Evolutionary conservation across 2,329 filamentous ascomycete species (phyloP).

Genomic region (Penicillium polonicum): DNA sequence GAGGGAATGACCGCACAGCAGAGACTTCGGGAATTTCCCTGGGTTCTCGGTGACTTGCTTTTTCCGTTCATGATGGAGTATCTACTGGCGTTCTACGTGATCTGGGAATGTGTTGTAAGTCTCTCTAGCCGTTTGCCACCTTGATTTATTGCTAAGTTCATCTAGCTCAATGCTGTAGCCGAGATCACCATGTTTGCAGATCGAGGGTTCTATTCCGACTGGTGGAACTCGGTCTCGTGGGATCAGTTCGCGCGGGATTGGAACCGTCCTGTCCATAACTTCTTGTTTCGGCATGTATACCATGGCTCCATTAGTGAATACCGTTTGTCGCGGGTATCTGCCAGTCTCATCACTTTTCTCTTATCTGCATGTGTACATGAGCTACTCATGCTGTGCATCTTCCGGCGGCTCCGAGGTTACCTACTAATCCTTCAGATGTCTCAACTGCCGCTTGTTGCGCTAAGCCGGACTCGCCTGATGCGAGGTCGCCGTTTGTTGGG

Average conservation of each 20-base stretch:
- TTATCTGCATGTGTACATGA: conserved; percentile 71
- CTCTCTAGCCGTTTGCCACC: not conserved
- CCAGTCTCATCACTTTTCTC: conserved; percentile 74
- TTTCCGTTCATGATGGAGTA: conserved; percentile 81
- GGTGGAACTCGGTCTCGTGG: conserved; percentile 53
- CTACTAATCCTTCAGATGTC: conserved; percentile 63
- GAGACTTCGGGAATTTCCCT: conserved; percentile 68
- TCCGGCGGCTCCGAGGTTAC: conserved; percentile 45
- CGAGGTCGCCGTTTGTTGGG: conserved; percentile 64
- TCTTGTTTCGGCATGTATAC: conserved; percentile 75
- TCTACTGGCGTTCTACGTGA: conserved; percentile 74
- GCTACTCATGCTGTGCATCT: conserved; percentile 76
- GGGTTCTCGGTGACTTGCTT: conserved; percentile 70
- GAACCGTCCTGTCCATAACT: conserved; percentile 79
- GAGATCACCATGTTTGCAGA: conserved; percentile 77
- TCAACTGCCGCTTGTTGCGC: conserved; percentile 67
- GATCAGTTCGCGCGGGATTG: conserved; percentile 76
- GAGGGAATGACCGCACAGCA: conserved; percentile 59
- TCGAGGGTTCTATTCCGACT: conserved; percentile 59
- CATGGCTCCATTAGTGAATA: conserved; percentile 73
- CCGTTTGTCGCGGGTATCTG: conserved; percentile 66
- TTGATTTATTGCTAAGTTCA: not conserved
- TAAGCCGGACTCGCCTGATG: conserved; percentile 64
- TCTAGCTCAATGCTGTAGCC: conserved; percentile 66
- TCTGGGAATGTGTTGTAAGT: conserved; percentile 65